Base-by-base conservation (phyloP, 805 yeast genomes). In the Candida taoyuanica region DNA sequence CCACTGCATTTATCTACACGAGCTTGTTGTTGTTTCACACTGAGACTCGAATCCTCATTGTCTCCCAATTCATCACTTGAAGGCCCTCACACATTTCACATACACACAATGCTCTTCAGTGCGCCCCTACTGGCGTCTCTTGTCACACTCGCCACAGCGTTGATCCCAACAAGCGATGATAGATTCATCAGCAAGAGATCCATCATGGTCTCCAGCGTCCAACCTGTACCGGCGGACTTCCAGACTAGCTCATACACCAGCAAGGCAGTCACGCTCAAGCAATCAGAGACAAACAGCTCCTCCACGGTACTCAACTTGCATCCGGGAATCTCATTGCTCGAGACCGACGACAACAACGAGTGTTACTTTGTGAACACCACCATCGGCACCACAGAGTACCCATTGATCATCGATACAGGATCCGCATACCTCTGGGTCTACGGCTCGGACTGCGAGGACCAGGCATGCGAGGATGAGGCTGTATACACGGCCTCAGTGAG, bases 381-480 rank as follows among this genome's bases (percentile, higher is more conserved):
- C 12, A 58, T 70, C 27, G 67, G 62, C 17, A 48, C 63, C n/a
- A 53, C 54, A n/a, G 60, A 60, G 23, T 76, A 68, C 47, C 74
- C 74, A 5, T 58, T 80, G 28, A 64, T 80, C 15, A 59, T 80
- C 14, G 86, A 80, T 55, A 80, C 86, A 0, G 85, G 83, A 6
- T 75, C 82, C 19, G 77, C 78, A 14, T 71, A 77, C 40, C 53
- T 77, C 3, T 80, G 86, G 86, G 66, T 80, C 4, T 78, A 76
- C 52, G 77, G 74, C 33, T 54, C 64, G 1, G 56, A 68, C 27
- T 79, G 85, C 59, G 55, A 60, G 1, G 66, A 66, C 35, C 42
- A 47, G 8, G 63, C 74, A 1, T 79, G 85, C 48, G 36, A 52
- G 3, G 50, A 50, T 24, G 52, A 61, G 21, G 43, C 50, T 6